These are phyloP conservation scores for Ganoderma multipileum DNA, from an alignment of 1,284 basidiomycete species.

Conservation along the genomic window DNA sequence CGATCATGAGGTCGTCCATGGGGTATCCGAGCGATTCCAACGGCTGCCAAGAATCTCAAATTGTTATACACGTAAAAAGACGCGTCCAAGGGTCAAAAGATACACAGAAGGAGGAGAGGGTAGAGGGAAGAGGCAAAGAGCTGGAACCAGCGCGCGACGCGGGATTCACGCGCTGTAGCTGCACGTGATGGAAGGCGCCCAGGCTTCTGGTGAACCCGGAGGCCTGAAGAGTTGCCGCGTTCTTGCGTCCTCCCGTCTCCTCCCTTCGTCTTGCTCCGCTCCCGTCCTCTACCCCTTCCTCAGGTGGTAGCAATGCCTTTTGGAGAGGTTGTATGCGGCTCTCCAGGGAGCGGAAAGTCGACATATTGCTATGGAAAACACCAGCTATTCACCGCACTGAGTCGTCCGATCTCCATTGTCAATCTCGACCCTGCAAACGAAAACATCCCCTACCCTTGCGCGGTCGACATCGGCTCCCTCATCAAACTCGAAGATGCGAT, in stretches of 20 bases:
- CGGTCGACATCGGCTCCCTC: slow-evolving; percentile 85
- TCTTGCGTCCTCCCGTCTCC: no score
- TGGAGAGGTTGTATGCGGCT: slow-evolving; percentile 89
- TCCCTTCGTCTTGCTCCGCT: background rate
- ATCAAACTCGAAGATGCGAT: slow-evolving; percentile 92
- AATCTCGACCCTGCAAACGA: slow-evolving; percentile 98
- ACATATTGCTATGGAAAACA: slow-evolving; percentile 95
- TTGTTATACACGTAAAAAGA: background rate
- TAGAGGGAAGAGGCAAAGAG: background rate
- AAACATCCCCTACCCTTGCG: slow-evolving; percentile 89
- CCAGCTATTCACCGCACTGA: slow-evolving; percentile 89
- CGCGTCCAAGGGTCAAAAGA: background rate
- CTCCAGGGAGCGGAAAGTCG: slow-evolving; percentile 93
- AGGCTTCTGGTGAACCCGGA: background rate
- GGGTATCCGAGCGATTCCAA: background rate
- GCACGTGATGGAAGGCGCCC: background rate
- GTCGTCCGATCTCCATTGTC: slow-evolving; percentile 87
- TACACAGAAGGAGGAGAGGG: background rate
- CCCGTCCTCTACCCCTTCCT: background rate
- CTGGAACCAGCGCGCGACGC: background rate
- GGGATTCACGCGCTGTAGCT: background rate
- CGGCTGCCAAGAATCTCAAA: background rate
- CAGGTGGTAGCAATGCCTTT: slow-evolving; percentile 66
- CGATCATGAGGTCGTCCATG: slow-evolving; percentile 8
- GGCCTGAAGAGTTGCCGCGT: no score